Percentiles rank a stretch among this genome's conserved stretches.
Evolutionary conservation across 2,329 filamentous ascomycete species (phyloP).

Genomic region (Cytospora mali): DNA sequence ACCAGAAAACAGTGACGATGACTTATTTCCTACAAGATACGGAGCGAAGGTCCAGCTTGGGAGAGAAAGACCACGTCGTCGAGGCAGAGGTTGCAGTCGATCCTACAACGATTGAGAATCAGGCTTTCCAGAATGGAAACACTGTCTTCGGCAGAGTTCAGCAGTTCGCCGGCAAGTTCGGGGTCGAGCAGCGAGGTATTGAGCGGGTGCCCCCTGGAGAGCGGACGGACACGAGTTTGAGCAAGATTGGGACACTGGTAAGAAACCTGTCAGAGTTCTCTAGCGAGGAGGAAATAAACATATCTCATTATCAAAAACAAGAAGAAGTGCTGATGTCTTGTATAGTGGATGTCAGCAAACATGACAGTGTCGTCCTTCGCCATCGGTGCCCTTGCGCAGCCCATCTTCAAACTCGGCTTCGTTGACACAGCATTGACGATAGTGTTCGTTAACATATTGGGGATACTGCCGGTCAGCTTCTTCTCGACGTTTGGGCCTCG

Average conservation of each 20-base stretch:
- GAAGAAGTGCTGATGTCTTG: not conserved
- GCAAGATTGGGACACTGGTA: slow-evolving; percentile 74
- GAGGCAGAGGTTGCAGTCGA: not conserved
- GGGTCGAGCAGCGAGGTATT: slow-evolving; percentile 75
- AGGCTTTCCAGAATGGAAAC: slow-evolving; percentile 23
- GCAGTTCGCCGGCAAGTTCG: slow-evolving; percentile 63
- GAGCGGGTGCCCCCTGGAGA: slow-evolving; percentile 74
- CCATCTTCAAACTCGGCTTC: slow-evolving; percentile 71
- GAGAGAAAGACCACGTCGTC: slow-evolving; percentile 14
- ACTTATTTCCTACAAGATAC: not conserved
- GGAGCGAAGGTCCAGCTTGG: slow-evolving; percentile 11
- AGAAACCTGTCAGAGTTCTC: slow-evolving; percentile 33
- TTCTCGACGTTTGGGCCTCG: slow-evolving; percentile 76
- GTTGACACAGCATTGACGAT: slow-evolving; percentile 72
- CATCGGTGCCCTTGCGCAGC: slow-evolving; percentile 70
- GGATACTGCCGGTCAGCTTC: slow-evolving; percentile 72
- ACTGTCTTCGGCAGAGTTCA: slow-evolving; percentile 49
- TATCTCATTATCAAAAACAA: not conserved
- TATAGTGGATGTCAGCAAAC: slow-evolving; percentile 72
- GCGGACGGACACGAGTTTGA: slow-evolving; percentile 64
- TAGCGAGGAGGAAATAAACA: slow-evolving; percentile 18
- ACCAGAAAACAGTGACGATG: not conserved
- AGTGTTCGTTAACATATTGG: slow-evolving; percentile 75
- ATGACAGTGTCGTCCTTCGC: slow-evolving; percentile 78
- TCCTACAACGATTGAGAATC: not conserved